Percentiles rank a stretch among this genome's conserved stretches.
These are phyloP conservation scores for Candida pseudoviswanathii DNA, from an alignment of 1,139 yeast genomes.

Conservation along the genomic window DNA sequence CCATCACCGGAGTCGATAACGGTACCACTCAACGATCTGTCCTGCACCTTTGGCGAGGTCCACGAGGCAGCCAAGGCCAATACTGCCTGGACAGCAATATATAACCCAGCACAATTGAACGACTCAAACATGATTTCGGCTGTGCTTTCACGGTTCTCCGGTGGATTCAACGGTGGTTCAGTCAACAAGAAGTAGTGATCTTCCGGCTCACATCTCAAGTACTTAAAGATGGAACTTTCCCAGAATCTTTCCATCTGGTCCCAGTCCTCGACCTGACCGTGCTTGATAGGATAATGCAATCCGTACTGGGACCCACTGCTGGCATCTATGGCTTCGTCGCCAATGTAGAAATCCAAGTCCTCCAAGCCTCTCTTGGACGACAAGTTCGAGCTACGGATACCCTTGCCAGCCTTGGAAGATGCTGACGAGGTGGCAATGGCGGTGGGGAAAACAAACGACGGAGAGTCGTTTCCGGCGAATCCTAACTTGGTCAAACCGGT, in stretches of 20 bases:
- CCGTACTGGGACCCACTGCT: conserved; percentile 90
- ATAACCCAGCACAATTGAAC: conserved; percentile 96
- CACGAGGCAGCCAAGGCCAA: conserved; percentile 98
- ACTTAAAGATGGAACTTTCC: conserved; percentile 96
- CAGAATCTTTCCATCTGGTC: conserved; percentile 99
- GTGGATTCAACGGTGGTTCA: conserved; percentile 98
- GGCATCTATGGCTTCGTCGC: conserved; percentile 91
- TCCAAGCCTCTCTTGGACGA: conserved; percentile 86
- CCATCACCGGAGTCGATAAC: conserved; percentile 98
- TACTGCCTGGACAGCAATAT: conserved; percentile 98
- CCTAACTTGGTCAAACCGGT: conserved; percentile 97
- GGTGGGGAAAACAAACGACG: conserved; percentile 96
- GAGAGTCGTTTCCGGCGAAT: conserved; percentile 98
- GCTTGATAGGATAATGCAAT: conserved; percentile 88
- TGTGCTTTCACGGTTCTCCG: conserved; percentile 96
- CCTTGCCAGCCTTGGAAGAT: conserved; percentile 34
- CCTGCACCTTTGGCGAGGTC: conserved; percentile 95
- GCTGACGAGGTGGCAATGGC: conserved; percentile 84
- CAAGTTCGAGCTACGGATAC: conserved; percentile 49
- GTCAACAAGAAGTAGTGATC: conserved; percentile 94
- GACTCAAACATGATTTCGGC: conserved; percentile 99
- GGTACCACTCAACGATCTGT: conserved; percentile 95
- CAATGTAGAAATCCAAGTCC: conserved; percentile 92
- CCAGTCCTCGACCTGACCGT: conserved; percentile 99
- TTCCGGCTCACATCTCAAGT: conserved; percentile 96